phyloP scores from a whole-genome alignment of 441 rosid species.

The Jatropha multifida region DNA sequence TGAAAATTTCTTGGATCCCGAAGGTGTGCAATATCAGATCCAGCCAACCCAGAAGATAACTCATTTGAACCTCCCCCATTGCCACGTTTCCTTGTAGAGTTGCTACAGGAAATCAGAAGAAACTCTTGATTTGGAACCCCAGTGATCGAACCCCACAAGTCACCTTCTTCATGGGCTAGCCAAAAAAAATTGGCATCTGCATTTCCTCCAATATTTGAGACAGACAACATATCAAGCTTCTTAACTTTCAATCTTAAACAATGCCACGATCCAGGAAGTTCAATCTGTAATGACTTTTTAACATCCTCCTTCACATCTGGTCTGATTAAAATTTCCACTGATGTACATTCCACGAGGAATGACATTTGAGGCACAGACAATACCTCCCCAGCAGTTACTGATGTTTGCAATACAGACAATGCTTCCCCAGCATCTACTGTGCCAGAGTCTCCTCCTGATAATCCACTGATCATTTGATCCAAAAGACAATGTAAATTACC shows the following conservation, averaged over 20 bases:
- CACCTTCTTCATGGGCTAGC: constrained; percentile 85
- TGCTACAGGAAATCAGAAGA: constrained; percentile 82
- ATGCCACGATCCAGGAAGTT: constrained; percentile 93
- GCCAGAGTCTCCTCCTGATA: constrained; percentile 37
- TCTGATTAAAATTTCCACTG: constrained; percentile 64
- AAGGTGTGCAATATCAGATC: constrained; percentile 72
- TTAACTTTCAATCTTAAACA: constrained; percentile 59
- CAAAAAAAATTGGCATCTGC: constrained; percentile 67
- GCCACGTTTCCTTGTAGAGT: constrained; percentile 87
- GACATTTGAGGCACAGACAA: constrained; percentile 53
- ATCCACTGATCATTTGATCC: constrained; percentile 50
- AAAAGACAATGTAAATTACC: constrained; percentile 43
- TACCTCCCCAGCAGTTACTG: constrained; percentile 33
- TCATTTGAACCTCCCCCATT: constrained; percentile 97
- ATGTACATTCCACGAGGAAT: constrained; percentile 73
- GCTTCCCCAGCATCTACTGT: constrained; percentile 30
- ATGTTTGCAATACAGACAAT: constrained; percentile 48
- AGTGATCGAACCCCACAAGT: constrained; percentile 72
- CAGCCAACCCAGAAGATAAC: constrained; percentile 81
- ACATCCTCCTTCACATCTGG: constrained; percentile 53
- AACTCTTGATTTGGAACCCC: constrained; percentile 57
- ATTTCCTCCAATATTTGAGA: constrained; percentile 74
- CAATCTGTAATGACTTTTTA: constrained; percentile 65
- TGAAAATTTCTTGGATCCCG: constrained; percentile 57
- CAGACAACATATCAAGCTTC: constrained; percentile 64